Base-by-base conservation (phyloP, 352 stramenopile genomes). In the Phytopythium montanum region DNA sequence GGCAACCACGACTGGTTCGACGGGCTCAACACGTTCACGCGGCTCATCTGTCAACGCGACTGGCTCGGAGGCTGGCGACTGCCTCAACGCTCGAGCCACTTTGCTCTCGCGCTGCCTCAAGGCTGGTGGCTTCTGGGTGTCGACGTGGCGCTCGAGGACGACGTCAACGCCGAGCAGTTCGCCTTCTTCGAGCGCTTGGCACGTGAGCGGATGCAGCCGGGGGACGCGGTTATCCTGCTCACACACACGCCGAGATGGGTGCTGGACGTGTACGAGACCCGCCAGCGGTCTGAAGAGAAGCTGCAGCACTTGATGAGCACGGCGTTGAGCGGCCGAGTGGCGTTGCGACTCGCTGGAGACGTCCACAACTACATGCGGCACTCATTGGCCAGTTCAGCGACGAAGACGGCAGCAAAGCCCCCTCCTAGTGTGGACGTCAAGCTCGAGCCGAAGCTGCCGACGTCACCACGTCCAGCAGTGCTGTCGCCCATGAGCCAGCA, bases 1-100 rank as follows among this genome's bases (percentile, higher is more conserved):
- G 90, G 93, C 0, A 98, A 98, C 64, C 93, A 98, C 65, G 93
- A 98, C 61, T 98, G 93, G 91, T 96, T 97, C 65, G 93, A 98
- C 64, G 93, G 93, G 18, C 73, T 98, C 23, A 92, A 94, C 59
- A 97, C 92, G 12, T 98, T 94, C 53, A 97, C 80, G 28, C 81
- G 92, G 25, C 97, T 91, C 61, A 87, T 98, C 62, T 90, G 92
- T 56, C 86, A 95, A 29, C 77, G 91, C 42, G 88, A 97, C 54
- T 98, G 90, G 87, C 82, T 97, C 3, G 93, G 91, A 21, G 93
- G 92, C 7, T 98, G 93, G 93, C 66, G 96, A 1, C 72, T 98
- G 53, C 93, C 93, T 12, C 93, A 98, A 62, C 81, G 90, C 58
- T 95, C 90, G 34, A 96, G 85, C 33, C 96, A 98, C 72, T 98